phyloP scores from a whole-genome alignment of 148 eudicot species.

The Simmondsia chinensis region DNA sequence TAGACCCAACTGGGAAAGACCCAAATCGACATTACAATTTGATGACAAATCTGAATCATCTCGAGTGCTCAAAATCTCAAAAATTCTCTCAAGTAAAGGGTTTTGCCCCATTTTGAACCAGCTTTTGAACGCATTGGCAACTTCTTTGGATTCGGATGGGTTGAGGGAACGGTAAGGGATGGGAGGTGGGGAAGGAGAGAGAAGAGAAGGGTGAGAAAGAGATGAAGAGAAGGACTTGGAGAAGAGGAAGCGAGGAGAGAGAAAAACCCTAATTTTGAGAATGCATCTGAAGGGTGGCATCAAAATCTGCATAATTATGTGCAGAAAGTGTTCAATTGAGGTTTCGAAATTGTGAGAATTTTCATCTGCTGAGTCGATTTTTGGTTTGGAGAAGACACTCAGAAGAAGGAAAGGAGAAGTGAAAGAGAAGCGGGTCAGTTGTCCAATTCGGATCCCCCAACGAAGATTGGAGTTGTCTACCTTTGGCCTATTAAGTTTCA shows the following conservation, averaged over 20 bases:
- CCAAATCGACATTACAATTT: conserved; percentile 14
- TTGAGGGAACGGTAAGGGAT: background rate
- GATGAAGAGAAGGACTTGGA: conserved; percentile 7
- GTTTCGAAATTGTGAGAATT: no score
- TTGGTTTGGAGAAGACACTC: no score
- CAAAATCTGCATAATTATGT: conserved; percentile 26
- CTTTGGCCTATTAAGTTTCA: no score
- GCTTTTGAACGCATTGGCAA: conserved; percentile 22
- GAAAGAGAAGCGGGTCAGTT: no score
- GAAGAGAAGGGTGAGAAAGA: background rate
- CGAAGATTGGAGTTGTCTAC: no score
- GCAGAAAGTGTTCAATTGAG: no score
- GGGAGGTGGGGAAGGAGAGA: background rate
- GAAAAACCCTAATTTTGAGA: conserved; percentile 22
- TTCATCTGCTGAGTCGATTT: no score
- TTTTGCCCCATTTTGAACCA: conserved; percentile 38
- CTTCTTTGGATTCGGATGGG: conserved; percentile 14
- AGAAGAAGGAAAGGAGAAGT: no score
- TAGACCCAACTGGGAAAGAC: conserved; percentile 20
- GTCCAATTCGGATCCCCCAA: no score
- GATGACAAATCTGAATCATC: conserved; percentile 7
- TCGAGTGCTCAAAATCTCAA: conserved; percentile 14
- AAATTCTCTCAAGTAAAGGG: conserved; percentile 33
- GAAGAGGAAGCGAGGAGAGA: conserved; percentile 6
- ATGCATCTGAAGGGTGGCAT: conserved; percentile 21